phyloP scores from a whole-genome alignment of 2,329 filamentous ascomycete species.

The Fusarium dlaminii region DNA sequence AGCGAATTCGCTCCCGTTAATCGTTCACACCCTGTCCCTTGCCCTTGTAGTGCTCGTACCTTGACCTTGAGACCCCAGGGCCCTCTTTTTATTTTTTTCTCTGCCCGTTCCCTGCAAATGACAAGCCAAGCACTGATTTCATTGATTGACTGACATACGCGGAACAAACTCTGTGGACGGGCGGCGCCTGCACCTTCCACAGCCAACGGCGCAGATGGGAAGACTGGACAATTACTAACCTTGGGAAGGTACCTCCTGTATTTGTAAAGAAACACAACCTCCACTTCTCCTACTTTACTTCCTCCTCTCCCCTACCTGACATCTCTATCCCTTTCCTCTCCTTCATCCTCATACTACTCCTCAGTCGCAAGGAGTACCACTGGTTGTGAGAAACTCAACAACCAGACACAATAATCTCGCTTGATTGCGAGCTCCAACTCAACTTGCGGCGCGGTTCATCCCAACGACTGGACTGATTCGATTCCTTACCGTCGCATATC shows the following conservation, averaged over 20 bases:
- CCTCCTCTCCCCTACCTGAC: slow-evolving; percentile 1
- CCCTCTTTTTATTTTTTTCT: slow-evolving; percentile 30
- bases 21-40: slow-evolving; percentile 26
- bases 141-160: slow-evolving; percentile 3
- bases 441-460: slow-evolving; percentile 16
- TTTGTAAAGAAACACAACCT: slow-evolving; percentile 24
- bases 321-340: neutral
- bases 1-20: slow-evolving; percentile 31
- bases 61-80: slow-evolving; percentile 24
- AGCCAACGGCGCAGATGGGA: neutral
- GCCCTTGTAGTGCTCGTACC: neutral
- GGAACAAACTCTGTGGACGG: neutral
- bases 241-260: slow-evolving; percentile 8
- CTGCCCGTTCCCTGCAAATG: slow-evolving; percentile 9
- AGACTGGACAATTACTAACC: slow-evolving; percentile 31
- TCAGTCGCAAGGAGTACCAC: slow-evolving; percentile 26
- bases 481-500: slow-evolving; percentile 2
- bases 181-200: slow-evolving; percentile 14
- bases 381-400: slow-evolving; percentile 23
- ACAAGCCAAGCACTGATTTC: neutral
- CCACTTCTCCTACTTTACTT: slow-evolving; percentile 25
- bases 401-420: slow-evolving; percentile 2
- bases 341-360: neutral
- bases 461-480: neutral
- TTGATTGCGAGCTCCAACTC: slow-evolving; percentile 15